Evolutionary conservation across 176 grass and related monocot genomes (phyloP).

Genomic region (Phyllostachys edulis): DNA sequence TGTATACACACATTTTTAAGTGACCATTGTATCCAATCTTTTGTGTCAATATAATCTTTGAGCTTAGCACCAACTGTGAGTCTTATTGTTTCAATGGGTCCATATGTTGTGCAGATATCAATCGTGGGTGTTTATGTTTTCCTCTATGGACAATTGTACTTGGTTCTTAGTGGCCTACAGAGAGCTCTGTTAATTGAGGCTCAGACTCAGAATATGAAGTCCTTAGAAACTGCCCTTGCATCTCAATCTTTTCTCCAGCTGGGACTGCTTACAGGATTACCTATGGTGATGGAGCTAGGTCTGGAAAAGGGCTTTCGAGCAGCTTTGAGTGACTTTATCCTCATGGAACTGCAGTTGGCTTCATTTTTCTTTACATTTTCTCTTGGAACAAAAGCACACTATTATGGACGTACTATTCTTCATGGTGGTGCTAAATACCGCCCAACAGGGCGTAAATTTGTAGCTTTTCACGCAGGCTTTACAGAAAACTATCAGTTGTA

Average conservation of each 20-base stretch:
- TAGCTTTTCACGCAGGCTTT: constrained; percentile 90
- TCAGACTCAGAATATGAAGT: constrained; percentile 71
- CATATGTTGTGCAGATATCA: constrained; percentile 73
- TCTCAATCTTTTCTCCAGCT: constrained; percentile 97
- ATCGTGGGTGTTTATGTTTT: constrained; percentile 87
- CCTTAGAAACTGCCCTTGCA: constrained; percentile 92
- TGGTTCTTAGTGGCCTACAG: constrained; percentile 91
- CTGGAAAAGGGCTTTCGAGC: constrained; percentile 81
- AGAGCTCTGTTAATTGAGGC: constrained; percentile 67
- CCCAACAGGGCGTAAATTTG: constrained; percentile 87
- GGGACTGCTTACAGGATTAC: constrained; percentile 88
- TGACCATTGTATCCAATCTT: background rate
- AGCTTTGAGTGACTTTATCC: constrained; percentile 87
- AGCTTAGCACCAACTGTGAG: background rate
- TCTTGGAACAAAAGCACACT: constrained; percentile 93
- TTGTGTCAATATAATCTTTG: background rate
- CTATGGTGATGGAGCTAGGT: constrained; percentile 92
- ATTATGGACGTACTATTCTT: constrained; percentile 89
- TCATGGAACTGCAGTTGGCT: constrained; percentile 91
- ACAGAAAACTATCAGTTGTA: constrained; percentile 92
- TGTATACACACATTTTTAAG: background rate
- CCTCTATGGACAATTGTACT: constrained; percentile 89
- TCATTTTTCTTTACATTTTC: constrained; percentile 98
- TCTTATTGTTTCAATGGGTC: constrained; percentile 33
- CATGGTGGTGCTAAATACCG: constrained; percentile 90